These are phyloP conservation scores for Penicillium samsonianum DNA, from an alignment of 495 filamentous ascomycete species.

Conservation along the genomic window DNA sequence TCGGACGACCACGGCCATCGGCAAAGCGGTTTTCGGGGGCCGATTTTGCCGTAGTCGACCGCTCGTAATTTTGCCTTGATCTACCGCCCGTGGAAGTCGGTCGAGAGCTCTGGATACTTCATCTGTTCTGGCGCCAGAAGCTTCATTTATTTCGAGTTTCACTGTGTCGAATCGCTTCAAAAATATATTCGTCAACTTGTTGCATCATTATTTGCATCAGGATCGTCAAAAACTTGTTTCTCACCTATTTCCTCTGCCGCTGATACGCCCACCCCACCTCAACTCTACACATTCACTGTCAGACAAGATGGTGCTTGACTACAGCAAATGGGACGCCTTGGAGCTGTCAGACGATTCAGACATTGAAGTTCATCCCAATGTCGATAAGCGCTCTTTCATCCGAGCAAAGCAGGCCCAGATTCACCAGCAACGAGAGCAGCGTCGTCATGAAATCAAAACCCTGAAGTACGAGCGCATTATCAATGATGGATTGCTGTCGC, in stretches of 20 bases:
- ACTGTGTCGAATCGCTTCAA: not conserved
- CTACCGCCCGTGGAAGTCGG: slow-evolving; percentile 41
- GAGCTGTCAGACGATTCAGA: slow-evolving; percentile 98
- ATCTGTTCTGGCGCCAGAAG: slow-evolving; percentile 11
- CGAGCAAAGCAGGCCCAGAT: slow-evolving; percentile 97
- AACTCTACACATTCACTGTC: slow-evolving; percentile 7
- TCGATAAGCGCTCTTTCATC: slow-evolving; percentile 98
- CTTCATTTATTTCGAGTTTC: not conserved
- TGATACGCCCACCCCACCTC: slow-evolving; percentile 20
- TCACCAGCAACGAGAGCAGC: slow-evolving; percentile 80
- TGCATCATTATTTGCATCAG: not conserved
- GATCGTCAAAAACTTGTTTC: not conserved
- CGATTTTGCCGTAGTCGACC: slow-evolving; percentile 38
- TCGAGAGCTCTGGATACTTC: slow-evolving; percentile 41
- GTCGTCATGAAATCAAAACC: slow-evolving; percentile 84
- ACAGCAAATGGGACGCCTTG: slow-evolving; percentile 95
- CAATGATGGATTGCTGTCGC: slow-evolving; percentile 84
- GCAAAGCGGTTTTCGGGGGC: slow-evolving; percentile 20
- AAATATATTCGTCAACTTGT: not conserved
- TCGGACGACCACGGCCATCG: slow-evolving; percentile 14
- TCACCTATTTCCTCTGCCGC: slow-evolving; percentile 16
- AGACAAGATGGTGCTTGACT: slow-evolving; percentile 82
- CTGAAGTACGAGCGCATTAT: slow-evolving; percentile 89
- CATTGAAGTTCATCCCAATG: slow-evolving; percentile 97
- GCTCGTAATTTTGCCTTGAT: slow-evolving; percentile 23